Evolutionary conservation across 768 basidiomycete genomes (phyloP), one percentile per base, ranked within the genome.

Genomic region (Calocera cornea): DNA sequence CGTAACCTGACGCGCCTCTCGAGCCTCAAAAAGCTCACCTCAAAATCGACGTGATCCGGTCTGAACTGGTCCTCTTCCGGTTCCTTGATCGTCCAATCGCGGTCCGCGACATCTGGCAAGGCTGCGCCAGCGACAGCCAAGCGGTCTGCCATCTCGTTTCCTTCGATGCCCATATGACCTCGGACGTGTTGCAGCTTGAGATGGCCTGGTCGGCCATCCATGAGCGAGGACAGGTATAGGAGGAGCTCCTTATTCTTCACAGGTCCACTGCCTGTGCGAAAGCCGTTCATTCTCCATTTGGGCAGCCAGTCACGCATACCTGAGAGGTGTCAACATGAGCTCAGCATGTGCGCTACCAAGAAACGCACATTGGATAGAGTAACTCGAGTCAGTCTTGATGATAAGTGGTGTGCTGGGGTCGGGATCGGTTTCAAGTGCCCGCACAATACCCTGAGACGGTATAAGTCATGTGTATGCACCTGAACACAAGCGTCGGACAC

Each of bases 81-180:
- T 5, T 68, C 0, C 69, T 41, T 64, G 66, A 50, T 65, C 74
- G 75, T 77, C 89, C 89, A 92, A 70, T 90, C 82, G 54, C 80
- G 80, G 38, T 91, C 89, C 2, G 73, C 72, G 1, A 77, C 68
- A 19, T 47, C 68, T 0, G 80, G 78, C 65, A 80, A 68, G 11
- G 72, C 70, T 11, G 81, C 75, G 1, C 92, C 92, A 3, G 76
- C 34, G 67, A 84, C 87, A 2, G 92, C 92, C 67, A 87, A 81
- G 16, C 69, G 72, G 74, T 97, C 95, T 1, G 95, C 95, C 47
- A 83, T 87, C 65, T 97, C 94, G 74, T 97, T 97, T 0, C 95
- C 95, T 65, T 77, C 77, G 33, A 84, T 79, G 0, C 92, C 92
- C 11, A 79, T 80, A 72, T 97, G 95, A 0, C 87, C 95, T 67